These are phyloP conservation scores for Blastocystis sp. DNA, from an alignment of 352 stramenopile species.

Conservation along the genomic window DNA sequence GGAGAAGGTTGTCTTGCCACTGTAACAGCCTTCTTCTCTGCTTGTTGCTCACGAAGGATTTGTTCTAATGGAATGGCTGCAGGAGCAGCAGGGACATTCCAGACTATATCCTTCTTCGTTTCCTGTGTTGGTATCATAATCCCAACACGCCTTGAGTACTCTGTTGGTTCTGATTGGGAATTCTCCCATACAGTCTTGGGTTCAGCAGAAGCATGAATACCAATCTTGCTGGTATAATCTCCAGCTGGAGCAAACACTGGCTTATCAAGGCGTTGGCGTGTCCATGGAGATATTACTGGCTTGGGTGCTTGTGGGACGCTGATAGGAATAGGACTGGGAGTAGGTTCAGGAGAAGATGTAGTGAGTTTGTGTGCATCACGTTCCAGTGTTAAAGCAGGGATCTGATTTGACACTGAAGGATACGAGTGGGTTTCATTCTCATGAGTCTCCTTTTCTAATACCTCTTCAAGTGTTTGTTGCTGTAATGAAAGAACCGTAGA, in stretches of 20 bases:
- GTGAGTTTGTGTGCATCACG: background rate
- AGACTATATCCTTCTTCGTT: background rate
- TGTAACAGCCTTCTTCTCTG: background rate
- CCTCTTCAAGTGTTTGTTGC: background rate
- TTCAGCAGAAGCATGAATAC: background rate
- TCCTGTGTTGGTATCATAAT: background rate
- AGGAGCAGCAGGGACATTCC: background rate
- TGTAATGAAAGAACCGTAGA: constrained; percentile 24
- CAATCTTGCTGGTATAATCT: background rate
- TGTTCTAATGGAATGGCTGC: background rate
- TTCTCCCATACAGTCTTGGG: background rate
- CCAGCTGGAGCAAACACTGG: background rate
- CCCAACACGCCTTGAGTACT: background rate
- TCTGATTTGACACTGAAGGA: background rate
- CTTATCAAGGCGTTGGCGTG: background rate
- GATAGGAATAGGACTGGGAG: background rate
- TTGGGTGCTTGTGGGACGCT: background rate
- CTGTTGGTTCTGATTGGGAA: too few relatives aligned
- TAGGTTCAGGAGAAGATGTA: background rate
- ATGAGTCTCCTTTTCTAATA: background rate
- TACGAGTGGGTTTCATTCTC: background rate
- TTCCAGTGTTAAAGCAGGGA: background rate
- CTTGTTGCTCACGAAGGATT: background rate
- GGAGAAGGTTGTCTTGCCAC: background rate
- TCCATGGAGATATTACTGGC: constrained; percentile 39